phyloP scores from a whole-genome alignment of 179 eudicot species.

The Patellifolia procumbens region DNA sequence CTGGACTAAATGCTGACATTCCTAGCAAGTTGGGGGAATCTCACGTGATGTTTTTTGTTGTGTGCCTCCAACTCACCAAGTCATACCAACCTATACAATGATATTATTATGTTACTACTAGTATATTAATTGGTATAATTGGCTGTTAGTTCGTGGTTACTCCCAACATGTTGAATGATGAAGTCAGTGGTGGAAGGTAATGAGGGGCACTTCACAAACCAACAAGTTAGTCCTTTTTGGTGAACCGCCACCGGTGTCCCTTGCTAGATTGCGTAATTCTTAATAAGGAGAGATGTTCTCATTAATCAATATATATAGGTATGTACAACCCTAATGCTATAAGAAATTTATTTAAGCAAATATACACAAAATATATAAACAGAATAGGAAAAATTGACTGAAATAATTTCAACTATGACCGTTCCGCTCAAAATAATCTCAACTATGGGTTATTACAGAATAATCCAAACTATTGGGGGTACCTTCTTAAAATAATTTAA shows the following conservation, averaged over 20 bases:
- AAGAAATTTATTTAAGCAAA: too few species aligned
- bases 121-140: background rate
- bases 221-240: background rate
- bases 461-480: too few species aligned
- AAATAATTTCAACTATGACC: too few species aligned
- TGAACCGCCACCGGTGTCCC: background rate
- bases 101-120: background rate
- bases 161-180: background rate
- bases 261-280: too few species aligned
- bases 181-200: background rate
- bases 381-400: too few species aligned
- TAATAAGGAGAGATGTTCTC: too few species aligned
- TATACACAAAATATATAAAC: too few species aligned
- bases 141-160: slow-evolving; percentile 2
- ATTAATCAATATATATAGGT: too few species aligned
- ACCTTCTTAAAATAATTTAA: too few species aligned
- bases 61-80: slow-evolving; percentile 2
- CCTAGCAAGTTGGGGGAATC: background rate
- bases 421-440: too few species aligned
- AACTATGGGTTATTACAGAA: too few species aligned
- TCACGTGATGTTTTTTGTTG: background rate
- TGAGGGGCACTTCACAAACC: slow-evolving; percentile 6
- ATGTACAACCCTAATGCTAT: too few species aligned
- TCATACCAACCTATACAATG: background rate
- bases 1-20: background rate